Base-by-base conservation (phyloP, 2,329 filamentous ascomycete genomes). In the Aspergillus novofumigatus region DNA sequence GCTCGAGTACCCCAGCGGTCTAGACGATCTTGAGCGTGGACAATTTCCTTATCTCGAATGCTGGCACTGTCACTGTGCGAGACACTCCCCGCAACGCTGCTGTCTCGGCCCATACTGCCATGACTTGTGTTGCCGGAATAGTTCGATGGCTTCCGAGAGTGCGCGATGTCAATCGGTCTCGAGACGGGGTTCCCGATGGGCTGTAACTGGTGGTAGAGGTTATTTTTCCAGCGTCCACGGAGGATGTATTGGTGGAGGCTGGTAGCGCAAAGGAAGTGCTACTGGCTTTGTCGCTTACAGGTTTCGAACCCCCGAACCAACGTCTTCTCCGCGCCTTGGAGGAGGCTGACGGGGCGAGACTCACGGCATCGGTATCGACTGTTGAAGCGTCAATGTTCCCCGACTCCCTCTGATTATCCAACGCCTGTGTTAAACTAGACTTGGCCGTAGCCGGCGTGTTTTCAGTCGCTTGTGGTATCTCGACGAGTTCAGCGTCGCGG, bases 401-500 rank as follows among this genome's bases (percentile, higher is more conserved):
- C n/a, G 45, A 32, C 52, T 59, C 60, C 41, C 55, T 69, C 49
- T 65, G 56, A 55, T 61, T 64, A 25, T 66, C 64, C 20, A 68
- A 59, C 25, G 60, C 65, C 58, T 65, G 64, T 42, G 64, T 71
- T 69, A 60, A 65, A 59, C 62, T 64, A 66, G 71, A 59, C 72
- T 71, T 44, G 10, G 78, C 73, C 47, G 77, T 75, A 56, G 77
- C 67, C 14, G 77, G 68, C 51, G 78, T 75, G 29, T 78, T 70
- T 59, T 80, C 78, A 52, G 78, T 67, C 58, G 76, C 72, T 21
- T 77, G 68, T 44, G 75, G 71, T 9, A 88, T 77, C 69, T 99
- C 94, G 35, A 97, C 91, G 3, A 99, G 83, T 76, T 99, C 94
- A 9, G 94, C 94, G 70, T 97, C 94, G 42, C 94, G 89, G 69